Conservation (phyloP, 2,329 filamentous ascomycete species). For the Trichoderma cornu-damae region DNA sequence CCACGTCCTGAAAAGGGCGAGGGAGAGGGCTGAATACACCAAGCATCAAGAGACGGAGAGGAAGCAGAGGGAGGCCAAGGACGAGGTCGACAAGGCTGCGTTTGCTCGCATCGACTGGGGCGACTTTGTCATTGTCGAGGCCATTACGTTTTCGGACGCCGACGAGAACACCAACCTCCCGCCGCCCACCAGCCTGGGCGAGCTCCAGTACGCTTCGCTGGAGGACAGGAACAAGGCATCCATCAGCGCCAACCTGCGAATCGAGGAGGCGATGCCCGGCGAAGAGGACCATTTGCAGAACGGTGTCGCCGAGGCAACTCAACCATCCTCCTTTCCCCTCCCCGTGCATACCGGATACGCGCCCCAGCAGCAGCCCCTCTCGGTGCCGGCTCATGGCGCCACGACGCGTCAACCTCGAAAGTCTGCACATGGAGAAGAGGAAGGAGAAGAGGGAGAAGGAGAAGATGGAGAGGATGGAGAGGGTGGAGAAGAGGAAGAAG, state of each 20-base stretch:
- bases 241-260: conserved; percentile 72
- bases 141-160: conserved; percentile 81
- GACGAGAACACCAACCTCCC: conserved; percentile 85
- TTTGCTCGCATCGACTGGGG: conserved; percentile 95
- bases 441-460: no score
- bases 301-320: conserved; percentile 38
- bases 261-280: conserved; percentile 93
- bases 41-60: conserved; percentile 82
- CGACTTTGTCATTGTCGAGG: conserved; percentile 94
- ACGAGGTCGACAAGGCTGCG: conserved; percentile 69
- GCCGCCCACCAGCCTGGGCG: conserved; percentile 80
- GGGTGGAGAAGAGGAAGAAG: no score
- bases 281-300: conserved; percentile 55
- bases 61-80: conserved; percentile 80
- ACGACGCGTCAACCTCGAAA: conserved; percentile 30
- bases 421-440: conserved; percentile 51
- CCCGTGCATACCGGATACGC: conserved; percentile 42
- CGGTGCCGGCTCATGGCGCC: conserved; percentile 30
- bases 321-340: conserved; percentile 38
- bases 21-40: conserved; percentile 79
- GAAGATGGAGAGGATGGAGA: no score
- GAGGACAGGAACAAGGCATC: conserved; percentile 93
- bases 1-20: conserved; percentile 72
- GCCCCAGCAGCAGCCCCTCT: conserved; percentile 37
- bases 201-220: conserved; percentile 88